Base-by-base conservation (phyloP, 208 protist species). In the Trypanosoma scelopori region DNA sequence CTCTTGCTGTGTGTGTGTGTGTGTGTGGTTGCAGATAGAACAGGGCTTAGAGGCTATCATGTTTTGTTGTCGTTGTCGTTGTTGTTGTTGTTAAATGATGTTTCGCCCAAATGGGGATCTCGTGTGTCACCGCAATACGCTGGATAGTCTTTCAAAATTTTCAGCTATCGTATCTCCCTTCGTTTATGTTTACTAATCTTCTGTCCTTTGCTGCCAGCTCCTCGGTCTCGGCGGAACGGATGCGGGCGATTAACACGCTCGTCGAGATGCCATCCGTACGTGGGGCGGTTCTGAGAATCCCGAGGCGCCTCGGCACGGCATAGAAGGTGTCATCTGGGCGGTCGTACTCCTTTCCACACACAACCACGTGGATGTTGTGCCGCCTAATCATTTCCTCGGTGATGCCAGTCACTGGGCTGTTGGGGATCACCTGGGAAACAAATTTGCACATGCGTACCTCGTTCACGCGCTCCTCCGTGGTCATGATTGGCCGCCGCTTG, bases 401-500 rank as follows among this genome's bases (percentile, higher is more conserved):
- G 55, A 97, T 75, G 52, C 92, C 93, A 20, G 71, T 75, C 18
- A 92, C 85, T 20, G 94, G 94, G 16, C 79, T 75, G 80, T 96
- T 85, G 16, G 84, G 79, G n/a, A 97, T 94, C 20, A 97, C 91
- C 74, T 94, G 77, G 11, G 84, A 91, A 42, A 94, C 91, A 69
- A 93, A 94, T 68, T 92, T 93, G 74, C 88, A 97, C 69, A 92
- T 74, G 22, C 74, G 62, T 59, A 97, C 93, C 80, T 95, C 92
- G 43, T 86, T 79, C 49, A 89, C 81, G 1, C 94, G 84, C 78
- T 97, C 94, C 41, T 84, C 76, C 6, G 74, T 84, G 9, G 89
- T 96, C 94, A 97, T 97, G 76, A 97, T 92, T 3, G 94, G 94
- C 9, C 79, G 79, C 1, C 94, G 88, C 71, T 97, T 97, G 84